A percentile compares a stretch with the other conserved stretches of the same genome.
Evolutionary conservation across 2,329 filamentous ascomycete species (phyloP).

Genomic region (Ophiobolus disseminans): DNA sequence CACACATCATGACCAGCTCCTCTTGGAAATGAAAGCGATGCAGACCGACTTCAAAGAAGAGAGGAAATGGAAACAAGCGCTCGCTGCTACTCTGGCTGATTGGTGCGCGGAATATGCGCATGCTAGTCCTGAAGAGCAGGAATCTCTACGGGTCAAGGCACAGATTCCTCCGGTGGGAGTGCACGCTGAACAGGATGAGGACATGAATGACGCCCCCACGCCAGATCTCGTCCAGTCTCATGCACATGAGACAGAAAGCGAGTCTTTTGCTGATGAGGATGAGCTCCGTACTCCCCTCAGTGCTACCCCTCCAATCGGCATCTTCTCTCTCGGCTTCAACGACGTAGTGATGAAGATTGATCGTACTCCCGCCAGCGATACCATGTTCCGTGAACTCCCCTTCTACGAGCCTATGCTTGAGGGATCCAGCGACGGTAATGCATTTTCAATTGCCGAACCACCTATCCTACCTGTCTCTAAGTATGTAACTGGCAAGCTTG

Average conservation of each 20-base stretch:
- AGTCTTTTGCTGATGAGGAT: conserved; percentile 49
- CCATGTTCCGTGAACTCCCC: conserved; percentile 80
- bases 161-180: conserved; percentile 27
- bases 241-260: conserved; percentile 48
- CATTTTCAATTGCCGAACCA: conserved; percentile 43
- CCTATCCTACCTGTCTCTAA: conserved; percentile 86
- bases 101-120: conserved; percentile 85
- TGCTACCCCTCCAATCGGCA: conserved; percentile 70
- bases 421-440: conserved; percentile 39
- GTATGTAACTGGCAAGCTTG: conserved; percentile 81
- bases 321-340: conserved; percentile 82
- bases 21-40: conserved; percentile 98
- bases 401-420: conserved; percentile 66
- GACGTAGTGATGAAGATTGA: conserved; percentile 82
- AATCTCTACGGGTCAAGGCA: conserved; percentile 72
- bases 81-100: conserved; percentile 79
- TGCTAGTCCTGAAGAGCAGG: conserved; percentile 68
- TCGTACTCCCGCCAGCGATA: conserved; percentile 75
- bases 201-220: conserved; percentile 49
- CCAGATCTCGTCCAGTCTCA: conserved; percentile 49
- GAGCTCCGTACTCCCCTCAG: conserved; percentile 52
- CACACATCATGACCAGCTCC: conserved; percentile 83
- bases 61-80: conserved; percentile 87
- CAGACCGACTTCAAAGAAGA: conserved; percentile 94
- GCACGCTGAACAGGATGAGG: conserved; percentile 28